Conservation (phyloP, 2,329 filamentous ascomycete genomes). For the Colletotrichum zoysiae region DNA sequence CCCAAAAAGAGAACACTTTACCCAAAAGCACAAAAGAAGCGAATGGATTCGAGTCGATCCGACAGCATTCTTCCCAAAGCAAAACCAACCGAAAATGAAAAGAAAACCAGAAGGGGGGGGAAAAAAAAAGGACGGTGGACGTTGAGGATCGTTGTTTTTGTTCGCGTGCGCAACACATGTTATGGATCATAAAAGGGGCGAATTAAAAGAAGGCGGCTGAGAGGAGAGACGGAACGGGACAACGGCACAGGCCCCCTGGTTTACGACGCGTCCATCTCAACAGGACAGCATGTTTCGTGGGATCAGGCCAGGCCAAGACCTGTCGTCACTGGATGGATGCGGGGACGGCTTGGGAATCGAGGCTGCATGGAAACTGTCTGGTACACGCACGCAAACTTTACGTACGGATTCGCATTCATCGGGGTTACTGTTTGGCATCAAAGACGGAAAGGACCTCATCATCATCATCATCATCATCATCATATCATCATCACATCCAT, state of each 20-base stretch:
- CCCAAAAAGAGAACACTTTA: constrained; percentile 28
- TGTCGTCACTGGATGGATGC: constrained; percentile 11
- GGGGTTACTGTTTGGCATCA: constrained; percentile 38
- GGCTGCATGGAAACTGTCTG: constrained; percentile 33
- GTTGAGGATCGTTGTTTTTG: constrained; percentile 4
- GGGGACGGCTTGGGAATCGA: constrained; percentile 18
- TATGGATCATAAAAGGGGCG: constrained; percentile 29
- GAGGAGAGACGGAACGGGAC: background rate
- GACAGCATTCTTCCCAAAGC: constrained; percentile 2
- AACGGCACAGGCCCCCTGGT: constrained; percentile 6
- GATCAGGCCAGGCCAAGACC: background rate
- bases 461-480: constrained; percentile 3
- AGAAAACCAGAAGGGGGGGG: background rate
- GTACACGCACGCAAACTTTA: constrained; percentile 24
- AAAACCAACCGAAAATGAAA: background rate
- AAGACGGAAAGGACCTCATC: constrained; percentile 34
- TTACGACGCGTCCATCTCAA: background rate
- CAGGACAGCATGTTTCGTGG: background rate
- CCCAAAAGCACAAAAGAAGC: constrained; percentile 39
- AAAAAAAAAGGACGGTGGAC: constrained; percentile 21
- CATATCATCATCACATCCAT: constrained; percentile 27
- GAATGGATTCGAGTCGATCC: constrained; percentile 31
- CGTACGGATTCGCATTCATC: constrained; percentile 36
- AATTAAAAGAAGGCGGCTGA: constrained; percentile 7
- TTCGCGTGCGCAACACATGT: constrained; percentile 18